These are phyloP conservation scores for Dryadomyces quercivorus DNA, from an alignment of 2,329 filamentous ascomycete genomes.

Conservation along the genomic window DNA sequence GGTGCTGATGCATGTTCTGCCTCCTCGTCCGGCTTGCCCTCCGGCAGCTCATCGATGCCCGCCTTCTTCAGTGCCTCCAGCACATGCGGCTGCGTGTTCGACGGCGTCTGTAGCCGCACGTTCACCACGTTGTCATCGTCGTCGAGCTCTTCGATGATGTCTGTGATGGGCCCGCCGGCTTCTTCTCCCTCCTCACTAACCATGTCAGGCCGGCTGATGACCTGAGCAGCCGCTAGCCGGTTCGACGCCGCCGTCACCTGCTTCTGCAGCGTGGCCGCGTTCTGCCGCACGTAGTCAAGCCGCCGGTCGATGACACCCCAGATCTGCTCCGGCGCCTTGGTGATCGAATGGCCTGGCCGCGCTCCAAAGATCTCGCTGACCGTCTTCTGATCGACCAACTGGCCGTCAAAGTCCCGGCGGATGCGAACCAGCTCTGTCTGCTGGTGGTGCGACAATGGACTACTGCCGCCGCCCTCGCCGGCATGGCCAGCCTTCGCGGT, in stretches of 20 bases:
- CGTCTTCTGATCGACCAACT: conserved; percentile 48
- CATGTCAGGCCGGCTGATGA: conserved; percentile 44
- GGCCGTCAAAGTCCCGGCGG: conserved; percentile 46
- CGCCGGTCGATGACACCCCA: conserved; percentile 57
- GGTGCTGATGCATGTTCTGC: background rate
- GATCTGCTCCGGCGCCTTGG: conserved; percentile 48
- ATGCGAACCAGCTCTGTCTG: conserved; percentile 44
- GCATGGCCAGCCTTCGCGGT: background rate
- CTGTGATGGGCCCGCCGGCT: conserved; percentile 65
- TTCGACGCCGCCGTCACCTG: conserved; percentile 58
- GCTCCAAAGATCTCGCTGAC: conserved; percentile 35
- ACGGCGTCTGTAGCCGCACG: conserved; percentile 52
- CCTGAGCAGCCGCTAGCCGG: conserved; percentile 51
- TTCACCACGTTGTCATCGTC: conserved; percentile 78
- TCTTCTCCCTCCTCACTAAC: conserved; percentile 37
- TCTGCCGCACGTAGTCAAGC: conserved; percentile 81
- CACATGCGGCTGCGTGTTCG: conserved; percentile 54
- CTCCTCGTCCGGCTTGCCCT: conserved; percentile 2
- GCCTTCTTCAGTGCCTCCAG: conserved; percentile 64
- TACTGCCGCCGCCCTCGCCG: background rate
- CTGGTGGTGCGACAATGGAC: conserved; percentile 18
- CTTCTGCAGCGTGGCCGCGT: conserved; percentile 62
- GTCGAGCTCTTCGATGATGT: conserved; percentile 86
- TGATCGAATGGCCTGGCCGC: conserved; percentile 19
- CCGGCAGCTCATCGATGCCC: conserved; percentile 38